Evolutionary conservation across 2,329 filamentous ascomycete species (phyloP).

Genomic region (Colletotrichum sp.): DNA sequence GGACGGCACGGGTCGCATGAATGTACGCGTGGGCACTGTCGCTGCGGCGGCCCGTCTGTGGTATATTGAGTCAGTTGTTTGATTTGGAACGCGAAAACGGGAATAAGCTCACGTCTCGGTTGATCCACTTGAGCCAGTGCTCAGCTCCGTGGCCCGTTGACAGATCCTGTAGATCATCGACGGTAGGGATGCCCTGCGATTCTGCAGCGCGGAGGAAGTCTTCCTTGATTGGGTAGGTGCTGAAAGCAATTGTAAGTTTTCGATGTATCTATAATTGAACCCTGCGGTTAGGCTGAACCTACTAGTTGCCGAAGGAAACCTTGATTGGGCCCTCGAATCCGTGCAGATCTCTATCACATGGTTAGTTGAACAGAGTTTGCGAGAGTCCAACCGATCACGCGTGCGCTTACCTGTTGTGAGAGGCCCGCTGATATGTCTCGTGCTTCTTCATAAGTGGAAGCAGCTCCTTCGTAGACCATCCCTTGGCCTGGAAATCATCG

Average conservation of each 20-base stretch:
- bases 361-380: background rate
- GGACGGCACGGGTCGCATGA: constrained; percentile 74
- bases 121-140: constrained; percentile 89
- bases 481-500: constrained; percentile 80
- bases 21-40: constrained; percentile 82
- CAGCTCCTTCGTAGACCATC: constrained; percentile 79
- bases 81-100: background rate
- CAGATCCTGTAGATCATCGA: constrained; percentile 79
- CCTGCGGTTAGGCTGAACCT: constrained; percentile 2
- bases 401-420: constrained; percentile 55
- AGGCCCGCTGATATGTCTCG: constrained; percentile 75
- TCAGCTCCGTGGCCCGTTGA: constrained; percentile 74
- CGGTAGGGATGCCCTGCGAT: constrained; percentile 74
- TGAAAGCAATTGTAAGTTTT: constrained; percentile 23
- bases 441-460: constrained; percentile 81
- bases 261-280: background rate
- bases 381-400: background rate
- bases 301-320: constrained; percentile 80
- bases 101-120: constrained; percentile 56
- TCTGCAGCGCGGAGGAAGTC: constrained; percentile 78
- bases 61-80: background rate
- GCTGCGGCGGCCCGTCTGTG: constrained; percentile 71
- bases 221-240: constrained; percentile 80
- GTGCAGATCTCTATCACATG: constrained; percentile 62
- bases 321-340: constrained; percentile 84